Evolutionary conservation across 169 alveolate species (phyloP).

Genomic region (Eimeria tenella): DNA sequence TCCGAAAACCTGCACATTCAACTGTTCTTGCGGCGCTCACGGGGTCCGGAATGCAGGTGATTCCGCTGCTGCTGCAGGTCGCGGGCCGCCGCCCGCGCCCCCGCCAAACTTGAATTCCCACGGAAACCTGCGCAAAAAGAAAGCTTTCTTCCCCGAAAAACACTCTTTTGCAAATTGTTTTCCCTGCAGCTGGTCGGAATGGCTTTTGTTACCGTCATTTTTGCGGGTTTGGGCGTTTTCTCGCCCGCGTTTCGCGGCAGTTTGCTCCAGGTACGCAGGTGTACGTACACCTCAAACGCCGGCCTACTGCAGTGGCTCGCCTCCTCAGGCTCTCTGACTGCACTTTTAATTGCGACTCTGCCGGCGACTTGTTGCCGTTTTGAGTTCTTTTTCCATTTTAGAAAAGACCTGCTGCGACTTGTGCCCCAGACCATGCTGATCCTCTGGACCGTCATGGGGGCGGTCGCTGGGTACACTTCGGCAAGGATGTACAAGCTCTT

Average conservation of each 20-base stretch:
- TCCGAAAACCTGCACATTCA: conserved; percentile 91
- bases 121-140: neutral
- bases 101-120: too few relatives aligned
- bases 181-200: conserved; percentile 86
- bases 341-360: neutral
- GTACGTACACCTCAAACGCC: neutral
- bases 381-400: neutral
- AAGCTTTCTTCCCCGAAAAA: neutral
- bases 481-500: conserved; percentile 87
- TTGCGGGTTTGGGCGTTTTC: conserved; percentile 88
- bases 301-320: neutral
- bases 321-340: neutral
- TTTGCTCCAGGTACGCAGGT: conserved; percentile 80
- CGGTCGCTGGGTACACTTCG: conserved; percentile 92
- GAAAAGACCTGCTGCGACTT: neutral
- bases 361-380: neutral
- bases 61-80: neutral
- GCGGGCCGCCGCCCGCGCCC: too few relatives aligned
- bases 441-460: conserved; percentile 92
- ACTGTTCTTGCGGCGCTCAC: conserved; percentile 87
- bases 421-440: conserved; percentile 87
- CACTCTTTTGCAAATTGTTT: neutral
- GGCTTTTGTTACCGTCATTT: conserved; percentile 86
- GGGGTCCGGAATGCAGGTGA: conserved; percentile 91
- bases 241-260: conserved; percentile 88